Evolutionary conservation across 2,329 filamentous ascomycete genomes (phyloP).

Genomic region (Pseudogymnoascus pannorum): DNA sequence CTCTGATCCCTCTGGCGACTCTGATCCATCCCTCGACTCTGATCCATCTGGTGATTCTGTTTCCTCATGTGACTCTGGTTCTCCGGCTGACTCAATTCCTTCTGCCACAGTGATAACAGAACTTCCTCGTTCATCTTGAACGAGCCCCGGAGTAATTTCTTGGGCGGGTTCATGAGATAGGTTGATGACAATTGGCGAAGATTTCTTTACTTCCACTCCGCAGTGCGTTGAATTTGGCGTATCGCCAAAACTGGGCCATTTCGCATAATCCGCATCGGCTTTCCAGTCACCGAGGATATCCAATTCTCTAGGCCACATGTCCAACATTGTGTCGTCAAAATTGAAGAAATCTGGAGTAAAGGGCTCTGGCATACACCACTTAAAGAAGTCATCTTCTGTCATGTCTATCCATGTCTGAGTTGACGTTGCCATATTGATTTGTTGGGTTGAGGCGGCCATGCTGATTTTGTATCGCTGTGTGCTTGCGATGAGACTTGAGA

Average conservation of each 20-base stretch:
- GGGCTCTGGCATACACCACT: too few species aligned
- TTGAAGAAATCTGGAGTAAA: not conserved
- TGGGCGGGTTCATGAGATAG: not conserved
- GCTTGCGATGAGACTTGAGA: not conserved
- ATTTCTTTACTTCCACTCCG: not conserved
- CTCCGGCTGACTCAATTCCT: too few species aligned
- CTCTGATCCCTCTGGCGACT: not conserved
- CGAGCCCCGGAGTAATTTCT: not conserved
- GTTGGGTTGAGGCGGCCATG: not conserved
- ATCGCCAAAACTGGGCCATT: not conserved
- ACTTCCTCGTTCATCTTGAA: not conserved
- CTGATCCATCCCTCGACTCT: not conserved
- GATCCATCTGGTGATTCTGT: not conserved
- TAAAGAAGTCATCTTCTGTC: not conserved
- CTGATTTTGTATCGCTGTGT: not conserved
- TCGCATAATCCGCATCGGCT: too few species aligned
- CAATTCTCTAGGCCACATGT: not conserved
- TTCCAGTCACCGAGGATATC: not conserved
- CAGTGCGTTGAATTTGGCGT: not conserved
- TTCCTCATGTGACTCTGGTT: not conserved
- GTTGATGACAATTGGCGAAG: not conserved
- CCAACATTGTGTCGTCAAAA: not conserved
- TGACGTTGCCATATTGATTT: not conserved
- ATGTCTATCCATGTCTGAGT: not conserved
- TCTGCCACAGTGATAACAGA: not conserved